A percentile compares a stretch with the other conserved stretches of the same genome.
phyloP scores from a whole-genome alignment of 441 rosid genomes.

The Adansonia rubrostipa region DNA sequence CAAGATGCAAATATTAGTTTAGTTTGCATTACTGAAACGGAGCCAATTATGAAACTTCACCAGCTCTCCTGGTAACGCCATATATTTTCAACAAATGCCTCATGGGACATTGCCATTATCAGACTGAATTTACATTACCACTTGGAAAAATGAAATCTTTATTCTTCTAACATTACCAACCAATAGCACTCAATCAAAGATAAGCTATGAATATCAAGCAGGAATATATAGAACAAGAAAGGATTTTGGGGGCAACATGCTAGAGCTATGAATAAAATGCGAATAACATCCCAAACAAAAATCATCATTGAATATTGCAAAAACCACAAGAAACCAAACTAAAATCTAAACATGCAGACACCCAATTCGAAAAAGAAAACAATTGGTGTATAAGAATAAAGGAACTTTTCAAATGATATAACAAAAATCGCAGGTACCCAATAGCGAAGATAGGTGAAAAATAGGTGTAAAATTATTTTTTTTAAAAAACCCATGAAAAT shows the following conservation, averaged over 20 bases:
- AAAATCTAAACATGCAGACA: background rate
- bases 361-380: background rate
- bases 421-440: background rate
- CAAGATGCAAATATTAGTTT: background rate
- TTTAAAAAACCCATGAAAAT: constrained; percentile 6
- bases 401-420: background rate
- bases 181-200: background rate
- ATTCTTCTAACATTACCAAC: background rate
- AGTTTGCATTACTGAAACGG: background rate
- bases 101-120: background rate
- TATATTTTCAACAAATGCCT: background rate
- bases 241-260: background rate
- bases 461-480: background rate
- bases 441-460: constrained; percentile 6
- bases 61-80: background rate
- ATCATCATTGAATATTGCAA: background rate
- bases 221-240: background rate
- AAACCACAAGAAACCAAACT: constrained; percentile 1
- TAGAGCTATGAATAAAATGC: background rate
- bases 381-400: background rate
- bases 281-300: background rate
- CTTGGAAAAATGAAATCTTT: constrained; percentile 7
- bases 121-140: background rate
- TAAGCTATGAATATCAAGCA: background rate
- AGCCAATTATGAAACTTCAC: constrained; percentile 9